Percentiles rank a stretch among this genome's conserved stretches.
phyloP scores from a whole-genome alignment of 2,329 filamentous ascomycete genomes.

The Penicillium olsonii region DNA sequence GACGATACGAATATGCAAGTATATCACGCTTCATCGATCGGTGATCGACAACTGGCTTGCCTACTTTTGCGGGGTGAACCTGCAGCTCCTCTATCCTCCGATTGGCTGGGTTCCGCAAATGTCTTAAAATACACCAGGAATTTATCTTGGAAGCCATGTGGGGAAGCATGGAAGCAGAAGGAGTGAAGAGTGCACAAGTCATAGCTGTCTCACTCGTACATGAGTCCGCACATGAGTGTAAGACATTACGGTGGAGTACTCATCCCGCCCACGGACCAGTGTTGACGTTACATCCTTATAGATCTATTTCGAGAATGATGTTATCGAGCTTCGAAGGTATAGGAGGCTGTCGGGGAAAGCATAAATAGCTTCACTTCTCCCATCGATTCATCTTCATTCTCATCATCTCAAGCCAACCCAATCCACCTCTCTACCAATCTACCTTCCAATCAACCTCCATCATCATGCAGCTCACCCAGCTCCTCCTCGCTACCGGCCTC shows the following conservation, averaged over 20 bases:
- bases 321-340: too few relatives aligned
- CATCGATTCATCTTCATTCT: background rate
- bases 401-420: background rate
- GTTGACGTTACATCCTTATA: conserved; percentile 3
- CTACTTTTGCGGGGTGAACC: conserved; percentile 5
- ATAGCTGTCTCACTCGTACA: conserved; percentile 3
- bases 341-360: background rate
- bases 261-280: background rate
- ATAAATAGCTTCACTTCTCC: conserved; percentile 4
- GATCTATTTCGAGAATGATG: conserved; percentile 5
- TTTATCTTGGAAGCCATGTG: conserved; percentile 1
- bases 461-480: conserved; percentile 50
- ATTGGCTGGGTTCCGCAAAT: conserved; percentile 8
- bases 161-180: background rate
- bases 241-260: conserved; percentile 5
- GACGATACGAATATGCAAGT: background rate
- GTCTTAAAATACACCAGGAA: conserved; percentile 4
- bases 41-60: conserved; percentile 1
- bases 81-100: background rate
- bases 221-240: background rate
- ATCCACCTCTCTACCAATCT: background rate
- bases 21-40: background rate
- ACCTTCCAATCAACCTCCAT: conserved; percentile 9
- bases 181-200: conserved; percentile 2
- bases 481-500: conserved; percentile 36